Base-by-base conservation (phyloP, 2,329 filamentous ascomycete genomes). In the Aspergillus fijiensis region DNA sequence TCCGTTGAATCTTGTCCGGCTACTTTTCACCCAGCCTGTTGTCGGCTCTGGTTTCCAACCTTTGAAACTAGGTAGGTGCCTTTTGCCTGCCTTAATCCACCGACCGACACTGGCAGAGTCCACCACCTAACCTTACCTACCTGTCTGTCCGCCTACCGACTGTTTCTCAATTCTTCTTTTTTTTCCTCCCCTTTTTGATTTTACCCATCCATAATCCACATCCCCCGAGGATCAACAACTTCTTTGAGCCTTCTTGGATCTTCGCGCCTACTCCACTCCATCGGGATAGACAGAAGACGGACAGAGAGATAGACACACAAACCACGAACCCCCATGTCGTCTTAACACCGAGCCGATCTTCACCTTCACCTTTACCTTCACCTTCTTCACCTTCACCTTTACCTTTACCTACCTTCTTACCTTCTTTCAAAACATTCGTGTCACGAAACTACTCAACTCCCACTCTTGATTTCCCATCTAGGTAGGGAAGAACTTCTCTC, bases 261-360 rank as follows among this genome's bases (percentile, higher is more conserved):
- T 45, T 45, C 39, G 39, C 16, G 16, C 16, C 39, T 16, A 45
- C 39, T 47, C 29, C 49, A 60, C 58, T 62, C 58, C 51, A 55
- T 49, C 35, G 57, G 56, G 39, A 45, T 19, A 45, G 14, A 45
- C 39, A 35, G 33, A 16, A 51, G 39, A 45, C 16, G 5, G 14
- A 45, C 39, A 35, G 4, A 35, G 12, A 45, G 39, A 45, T 45
- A 45, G 14, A 45, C 39, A 35, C 14, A 16, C 39, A 45, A 45
- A 16, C 14, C 39, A 21, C 39, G 33, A 57, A 62, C 61, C 25
- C 60, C 65, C 64, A 73, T 73, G 72, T 73, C 69, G 70, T 67
- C 65, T 55, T 70, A 72, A 63, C 63, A 66, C 60, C 61, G 45
- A 39, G 55, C 59, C 58, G 62, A 63, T 72, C 63, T 65, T 65